Conservation (phyloP, 1,284 basidiomycete genomes). For the Sphagnurus paluster region DNA sequence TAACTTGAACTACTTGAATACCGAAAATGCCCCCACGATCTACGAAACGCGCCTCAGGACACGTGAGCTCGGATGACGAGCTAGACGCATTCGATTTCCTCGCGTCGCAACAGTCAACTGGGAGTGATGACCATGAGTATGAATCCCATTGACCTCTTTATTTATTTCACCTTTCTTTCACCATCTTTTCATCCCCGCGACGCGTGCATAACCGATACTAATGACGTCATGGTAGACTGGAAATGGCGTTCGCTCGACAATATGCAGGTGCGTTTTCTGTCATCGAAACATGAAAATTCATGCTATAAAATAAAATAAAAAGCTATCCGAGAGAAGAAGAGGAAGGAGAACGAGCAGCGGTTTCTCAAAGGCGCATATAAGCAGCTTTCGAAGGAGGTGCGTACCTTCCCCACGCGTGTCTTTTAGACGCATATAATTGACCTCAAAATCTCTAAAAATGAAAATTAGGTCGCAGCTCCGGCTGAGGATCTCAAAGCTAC, state of each 20-base stretch:
- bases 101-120: slow-evolving; percentile 21
- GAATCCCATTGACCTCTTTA: slow-evolving; percentile 13
- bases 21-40: slow-evolving; percentile 7
- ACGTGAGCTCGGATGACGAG: slow-evolving; percentile 15
- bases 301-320: too few relatives aligned
- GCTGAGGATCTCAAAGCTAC: slow-evolving; percentile 16
- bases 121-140: slow-evolving; percentile 24
- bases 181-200: too few relatives aligned
- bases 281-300: too few relatives aligned
- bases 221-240: slow-evolving; percentile 9
- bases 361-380: slow-evolving; percentile 22
- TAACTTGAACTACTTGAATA: too few relatives aligned
- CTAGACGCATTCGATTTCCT: slow-evolving; percentile 18
- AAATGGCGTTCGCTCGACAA: slow-evolving; percentile 18
- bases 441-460: neutral
- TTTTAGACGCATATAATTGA: neutral
- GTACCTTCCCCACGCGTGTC: neutral
- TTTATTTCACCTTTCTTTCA: too few relatives aligned
- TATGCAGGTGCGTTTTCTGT: slow-evolving; percentile 22
- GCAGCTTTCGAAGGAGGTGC: slow-evolving; percentile 23
- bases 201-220: neutral
- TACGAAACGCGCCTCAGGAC: slow-evolving; percentile 3
- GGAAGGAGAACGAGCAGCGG: slow-evolving; percentile 21
- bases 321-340: slow-evolving; percentile 23
- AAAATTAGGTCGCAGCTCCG: slow-evolving; percentile 13